A percentile compares a stretch with the other conserved stretches of the same genome.
These are phyloP conservation scores for Suillus alpinus DNA, from an alignment of 768 basidiomycete genomes.

Conservation along the genomic window DNA sequence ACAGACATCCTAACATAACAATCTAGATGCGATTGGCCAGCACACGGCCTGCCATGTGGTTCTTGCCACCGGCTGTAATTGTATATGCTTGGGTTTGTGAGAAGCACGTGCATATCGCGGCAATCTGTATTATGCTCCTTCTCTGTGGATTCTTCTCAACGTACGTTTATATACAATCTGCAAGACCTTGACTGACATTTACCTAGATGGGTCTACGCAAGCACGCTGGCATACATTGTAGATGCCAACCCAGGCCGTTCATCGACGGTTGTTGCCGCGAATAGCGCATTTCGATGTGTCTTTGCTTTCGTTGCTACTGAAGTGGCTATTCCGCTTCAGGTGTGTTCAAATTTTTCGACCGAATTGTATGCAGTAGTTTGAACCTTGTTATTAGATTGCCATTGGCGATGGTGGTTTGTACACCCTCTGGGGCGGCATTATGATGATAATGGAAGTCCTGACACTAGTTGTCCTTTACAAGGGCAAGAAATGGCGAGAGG, in stretches of 20 bases:
- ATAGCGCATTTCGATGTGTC: slow-evolving; percentile 67
- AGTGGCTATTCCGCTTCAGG: slow-evolving; percentile 67
- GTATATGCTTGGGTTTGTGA: slow-evolving; percentile 73
- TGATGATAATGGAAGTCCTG: slow-evolving; percentile 47
- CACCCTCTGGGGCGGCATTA: slow-evolving; percentile 51
- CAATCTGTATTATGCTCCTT: slow-evolving; percentile 67
- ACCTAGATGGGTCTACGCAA: slow-evolving; percentile 51
- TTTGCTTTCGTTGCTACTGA: slow-evolving; percentile 67
- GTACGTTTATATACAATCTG: slow-evolving; percentile 35
- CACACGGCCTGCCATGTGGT: slow-evolving; percentile 48
- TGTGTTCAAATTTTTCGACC: neutral
- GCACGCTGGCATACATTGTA: slow-evolving; percentile 75
- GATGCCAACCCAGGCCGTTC: slow-evolving; percentile 80
- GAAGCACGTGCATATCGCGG: slow-evolving; percentile 58
- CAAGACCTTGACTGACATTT: neutral
- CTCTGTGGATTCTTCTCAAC: slow-evolving; percentile 64
- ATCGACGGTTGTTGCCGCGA: slow-evolving; percentile 66
- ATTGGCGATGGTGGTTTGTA: slow-evolving; percentile 5
- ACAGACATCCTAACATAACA: neutral
- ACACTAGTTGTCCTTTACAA: slow-evolving; percentile 54
- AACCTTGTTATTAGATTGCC: slow-evolving; percentile 19
- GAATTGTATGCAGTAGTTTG: neutral
- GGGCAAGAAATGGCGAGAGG: slow-evolving; percentile 54
- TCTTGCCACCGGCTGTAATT: slow-evolving; percentile 51
- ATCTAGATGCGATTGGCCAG: slow-evolving; percentile 65